Base-by-base conservation (phyloP, 1,139 yeast species). In the Kurtzmaniella quercitrusa region DNA sequence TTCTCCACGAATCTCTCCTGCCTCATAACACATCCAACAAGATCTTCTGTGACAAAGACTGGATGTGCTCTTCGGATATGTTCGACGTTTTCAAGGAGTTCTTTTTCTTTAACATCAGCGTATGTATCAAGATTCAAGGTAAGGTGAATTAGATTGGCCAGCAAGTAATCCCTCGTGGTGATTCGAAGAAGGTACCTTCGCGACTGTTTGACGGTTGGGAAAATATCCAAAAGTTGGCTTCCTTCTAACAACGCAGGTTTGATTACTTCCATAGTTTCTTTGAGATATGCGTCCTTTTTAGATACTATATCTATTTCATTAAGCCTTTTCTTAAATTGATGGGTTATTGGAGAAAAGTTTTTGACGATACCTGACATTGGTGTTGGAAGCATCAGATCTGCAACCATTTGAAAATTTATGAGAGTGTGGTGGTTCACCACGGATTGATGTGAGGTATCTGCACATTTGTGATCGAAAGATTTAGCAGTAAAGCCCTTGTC, bases 1-100 rank as follows among this genome's bases (percentile, higher is more conserved):
- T 62, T 61, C 18, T 53, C 57, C 6, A 59, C 56, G 46, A 69
- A 70, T 15, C 55, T 43, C 39, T 61, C 61, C 47, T 70, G 73
- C 10, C 67, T 54, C n/a, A 56, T 15, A 11, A 66, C 64, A 42
- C 65, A 60, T 0, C 62, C 65, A 10, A 63, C 66, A 39, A 69
- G 53, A 46, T 68, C 68, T 43, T 60, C 64, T 33, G 56, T 57
- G 41, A 59, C 47, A 14, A 14, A 31, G 18, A 14, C 6, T n/a
- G 36, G 18, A 31, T 14, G 6, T 3, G 36, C 6, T 8, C 6
- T n/a, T 8, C 10, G 9, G 36, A 7, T 9, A 12, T 12, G 6
- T 3, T 14, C 18, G 14, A 7, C 14, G 5, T 9, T 3, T 3
- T 8, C 36, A n/a, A 14, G 36, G 9, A 12, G 5, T 14, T 14